These are phyloP conservation scores for Endocalyx cinctus DNA, from an alignment of 2,329 filamentous ascomycete genomes.

Conservation along the genomic window DNA sequence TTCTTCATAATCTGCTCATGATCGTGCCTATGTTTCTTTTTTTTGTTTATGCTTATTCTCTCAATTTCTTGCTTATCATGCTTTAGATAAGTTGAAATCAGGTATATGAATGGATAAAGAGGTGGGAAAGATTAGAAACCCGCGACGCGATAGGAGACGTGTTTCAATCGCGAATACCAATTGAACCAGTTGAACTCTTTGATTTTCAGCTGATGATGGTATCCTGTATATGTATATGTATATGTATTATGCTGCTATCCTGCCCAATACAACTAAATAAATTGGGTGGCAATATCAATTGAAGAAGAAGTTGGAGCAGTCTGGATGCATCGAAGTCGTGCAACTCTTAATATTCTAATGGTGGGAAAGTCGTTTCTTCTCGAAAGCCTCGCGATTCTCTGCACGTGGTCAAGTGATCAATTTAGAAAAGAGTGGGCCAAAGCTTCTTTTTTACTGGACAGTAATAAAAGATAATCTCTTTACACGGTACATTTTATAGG, in stretches of 20 bases:
- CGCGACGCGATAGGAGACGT: constrained; percentile 2
- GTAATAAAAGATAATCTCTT: too few species aligned
- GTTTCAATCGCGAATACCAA: constrained; percentile 13
- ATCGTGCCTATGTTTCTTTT: constrained; percentile 11
- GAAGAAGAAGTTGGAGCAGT: constrained; percentile 8
- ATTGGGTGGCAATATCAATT: constrained; percentile 24
- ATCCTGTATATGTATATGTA: constrained; percentile 9
- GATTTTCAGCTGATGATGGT: constrained; percentile 4
- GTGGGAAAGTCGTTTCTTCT: too few species aligned
- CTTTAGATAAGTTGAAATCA: too few species aligned
- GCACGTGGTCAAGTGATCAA: constrained; percentile 8
- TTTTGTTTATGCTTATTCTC: too few species aligned
- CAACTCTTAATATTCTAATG: constrained; percentile 18
- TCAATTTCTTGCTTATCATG: too few species aligned
- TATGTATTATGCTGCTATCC: constrained; percentile 26
- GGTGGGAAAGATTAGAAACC: too few species aligned
- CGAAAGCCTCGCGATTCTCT: constrained; percentile 13
- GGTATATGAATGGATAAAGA: too few species aligned
- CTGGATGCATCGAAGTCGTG: constrained; percentile 13
- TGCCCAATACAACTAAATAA: constrained; percentile 23
- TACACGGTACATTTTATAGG: too few species aligned
- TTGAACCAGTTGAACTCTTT: too few species aligned
- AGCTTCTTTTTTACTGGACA: too few species aligned
- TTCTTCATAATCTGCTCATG: constrained; percentile 11
- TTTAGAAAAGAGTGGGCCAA: too few species aligned